Evolutionary conservation across 495 filamentous ascomycete species (phyloP).

Genomic region (Neurospora africana): DNA sequence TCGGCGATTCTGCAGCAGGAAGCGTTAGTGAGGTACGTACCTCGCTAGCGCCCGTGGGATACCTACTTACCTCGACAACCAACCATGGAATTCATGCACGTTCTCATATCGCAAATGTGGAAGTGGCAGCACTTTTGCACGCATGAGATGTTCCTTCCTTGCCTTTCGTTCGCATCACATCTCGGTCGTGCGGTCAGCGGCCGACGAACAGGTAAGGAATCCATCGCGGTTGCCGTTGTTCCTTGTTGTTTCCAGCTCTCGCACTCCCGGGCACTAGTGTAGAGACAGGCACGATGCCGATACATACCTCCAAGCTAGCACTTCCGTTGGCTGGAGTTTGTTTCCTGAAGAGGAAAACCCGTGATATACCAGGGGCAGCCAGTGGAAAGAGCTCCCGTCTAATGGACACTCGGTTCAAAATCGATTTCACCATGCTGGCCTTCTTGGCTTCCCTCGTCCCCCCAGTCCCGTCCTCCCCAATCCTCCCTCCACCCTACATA

Average conservation of each 20-base stretch:
- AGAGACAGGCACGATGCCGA: neutral
- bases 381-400: slow-evolving; percentile 1
- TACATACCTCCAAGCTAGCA: neutral
- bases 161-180: neutral
- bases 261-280: neutral
- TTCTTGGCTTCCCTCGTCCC: neutral
- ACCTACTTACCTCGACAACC: neutral
- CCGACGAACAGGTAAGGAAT: neutral
- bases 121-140: neutral
- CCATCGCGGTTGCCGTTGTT: neutral
- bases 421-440: neutral
- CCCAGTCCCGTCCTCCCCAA: neutral
- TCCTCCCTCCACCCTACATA: slow-evolving; percentile 1
- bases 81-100: neutral
- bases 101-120: neutral
- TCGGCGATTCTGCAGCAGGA: neutral
- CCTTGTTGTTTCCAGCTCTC: neutral
- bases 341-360: neutral
- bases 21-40: neutral
- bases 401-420: neutral
- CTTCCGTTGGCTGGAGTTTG: neutral
- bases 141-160: neutral
- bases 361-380: neutral
- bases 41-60: neutral
- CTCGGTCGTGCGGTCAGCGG: neutral